phyloP scores from a whole-genome alignment of 495 filamentous ascomycete genomes.

The Daldinia decipiens region DNA sequence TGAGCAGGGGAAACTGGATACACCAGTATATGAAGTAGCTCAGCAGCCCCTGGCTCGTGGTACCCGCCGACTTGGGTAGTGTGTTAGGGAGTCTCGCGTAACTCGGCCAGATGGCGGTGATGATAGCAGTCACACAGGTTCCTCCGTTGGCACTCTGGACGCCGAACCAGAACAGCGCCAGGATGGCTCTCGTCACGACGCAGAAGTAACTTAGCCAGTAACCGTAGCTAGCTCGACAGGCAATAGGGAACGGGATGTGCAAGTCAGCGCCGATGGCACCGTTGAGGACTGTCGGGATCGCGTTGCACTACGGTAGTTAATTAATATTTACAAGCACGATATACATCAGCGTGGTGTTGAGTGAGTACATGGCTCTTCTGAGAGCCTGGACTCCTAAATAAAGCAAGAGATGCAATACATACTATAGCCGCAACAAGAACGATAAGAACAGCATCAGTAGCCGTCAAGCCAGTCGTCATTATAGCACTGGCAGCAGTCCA shows the following conservation, averaged over 20 bases:
- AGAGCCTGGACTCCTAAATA: background rate
- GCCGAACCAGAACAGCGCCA: slow-evolving; percentile 76
- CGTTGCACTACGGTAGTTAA: slow-evolving; percentile 37
- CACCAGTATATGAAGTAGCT: slow-evolving; percentile 69
- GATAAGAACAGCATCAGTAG: slow-evolving; percentile 45
- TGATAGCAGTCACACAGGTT: slow-evolving; percentile 70
- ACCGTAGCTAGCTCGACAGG: slow-evolving; percentile 71
- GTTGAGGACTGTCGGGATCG: slow-evolving; percentile 69
- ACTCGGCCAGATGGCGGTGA: slow-evolving; percentile 74
- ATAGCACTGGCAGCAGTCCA: slow-evolving; percentile 44
- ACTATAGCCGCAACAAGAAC: slow-evolving; percentile 44
- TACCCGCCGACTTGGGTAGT: slow-evolving; percentile 66
- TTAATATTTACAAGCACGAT: background rate
- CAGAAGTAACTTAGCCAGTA: slow-evolving; percentile 74
- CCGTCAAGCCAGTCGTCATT: slow-evolving; percentile 45
- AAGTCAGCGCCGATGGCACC: slow-evolving; percentile 69
- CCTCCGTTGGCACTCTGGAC: slow-evolving; percentile 74
- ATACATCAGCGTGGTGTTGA: background rate
- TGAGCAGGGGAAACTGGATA: slow-evolving; percentile 60
- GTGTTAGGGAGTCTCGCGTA: slow-evolving; percentile 62
- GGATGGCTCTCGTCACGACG: slow-evolving; percentile 68
- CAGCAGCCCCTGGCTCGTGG: slow-evolving; percentile 69
- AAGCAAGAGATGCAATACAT: slow-evolving; percentile 9
- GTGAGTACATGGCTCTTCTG: background rate
- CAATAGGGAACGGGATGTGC: slow-evolving; percentile 73